These are phyloP conservation scores for Nothophaeocryptopus gaeumannii DNA, from an alignment of 2,329 filamentous ascomycete species.

Conservation along the genomic window DNA sequence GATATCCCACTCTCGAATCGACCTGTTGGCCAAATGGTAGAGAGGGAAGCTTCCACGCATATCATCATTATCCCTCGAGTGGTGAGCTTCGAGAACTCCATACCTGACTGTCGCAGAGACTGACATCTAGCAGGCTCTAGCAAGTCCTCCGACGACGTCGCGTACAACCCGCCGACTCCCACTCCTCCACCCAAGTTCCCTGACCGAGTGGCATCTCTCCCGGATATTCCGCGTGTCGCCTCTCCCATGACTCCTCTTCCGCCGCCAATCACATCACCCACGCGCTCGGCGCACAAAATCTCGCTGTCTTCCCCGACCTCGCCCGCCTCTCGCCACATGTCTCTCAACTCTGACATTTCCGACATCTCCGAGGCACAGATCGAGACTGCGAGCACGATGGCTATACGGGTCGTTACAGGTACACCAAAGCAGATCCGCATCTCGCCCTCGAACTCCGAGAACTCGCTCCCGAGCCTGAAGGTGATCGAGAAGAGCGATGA, in stretches of 20 bases:
- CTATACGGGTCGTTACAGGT: background rate
- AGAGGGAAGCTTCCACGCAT: background rate
- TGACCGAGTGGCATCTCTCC: background rate
- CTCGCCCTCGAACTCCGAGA: too few species aligned
- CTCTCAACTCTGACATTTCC: background rate
- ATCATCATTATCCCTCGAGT: background rate
- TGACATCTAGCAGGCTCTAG: background rate
- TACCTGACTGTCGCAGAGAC: too few species aligned
- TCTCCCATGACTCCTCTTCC: background rate
- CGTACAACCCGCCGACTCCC: background rate
- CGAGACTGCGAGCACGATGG: constrained; percentile 1
- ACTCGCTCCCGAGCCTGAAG: too few species aligned
- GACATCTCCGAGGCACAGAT: background rate
- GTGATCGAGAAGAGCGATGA: too few species aligned
- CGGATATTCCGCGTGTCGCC: background rate
- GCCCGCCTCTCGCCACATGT: background rate
- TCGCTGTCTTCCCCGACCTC: background rate
- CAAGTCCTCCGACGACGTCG: background rate
- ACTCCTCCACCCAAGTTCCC: background rate
- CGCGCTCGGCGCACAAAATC: too few species aligned
- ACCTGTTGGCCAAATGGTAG: constrained; percentile 2
- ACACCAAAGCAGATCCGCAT: too few species aligned
- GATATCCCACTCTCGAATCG: background rate
- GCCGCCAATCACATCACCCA: background rate
- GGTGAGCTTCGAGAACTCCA: too few species aligned